These are phyloP conservation scores for Scedosporium dehoogii DNA, from an alignment of 2,329 filamentous ascomycete species.

Conservation along the genomic window DNA sequence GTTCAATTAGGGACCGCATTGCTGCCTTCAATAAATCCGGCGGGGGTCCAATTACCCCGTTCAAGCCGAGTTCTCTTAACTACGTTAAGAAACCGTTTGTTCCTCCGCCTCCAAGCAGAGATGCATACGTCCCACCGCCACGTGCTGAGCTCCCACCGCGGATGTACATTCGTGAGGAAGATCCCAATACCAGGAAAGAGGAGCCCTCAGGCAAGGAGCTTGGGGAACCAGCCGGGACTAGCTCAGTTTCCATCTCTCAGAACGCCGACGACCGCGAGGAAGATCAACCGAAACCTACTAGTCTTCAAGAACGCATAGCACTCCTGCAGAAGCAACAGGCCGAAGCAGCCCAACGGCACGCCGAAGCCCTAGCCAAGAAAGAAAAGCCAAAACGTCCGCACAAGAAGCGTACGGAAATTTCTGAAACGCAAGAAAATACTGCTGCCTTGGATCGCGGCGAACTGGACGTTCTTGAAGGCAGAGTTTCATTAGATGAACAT, in stretches of 20 bases:
- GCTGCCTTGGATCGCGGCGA: conserved; percentile 33
- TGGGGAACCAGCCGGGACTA: conserved; percentile 54
- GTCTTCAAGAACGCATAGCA: conserved; percentile 90
- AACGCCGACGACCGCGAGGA: conserved; percentile 48
- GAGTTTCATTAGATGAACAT: conserved; percentile 39
- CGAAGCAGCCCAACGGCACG: conserved; percentile 76
- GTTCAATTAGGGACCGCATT: conserved; percentile 89
- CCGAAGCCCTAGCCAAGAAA: conserved; percentile 68
- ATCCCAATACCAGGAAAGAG: conserved; percentile 59
- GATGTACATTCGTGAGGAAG: conserved; percentile 79
- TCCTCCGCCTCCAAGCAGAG: conserved; percentile 82
- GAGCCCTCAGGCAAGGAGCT: conserved; percentile 56
- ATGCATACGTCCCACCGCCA: conserved; percentile 75
- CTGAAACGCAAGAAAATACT: conserved; percentile 21
- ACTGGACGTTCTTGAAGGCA: conserved; percentile 35
- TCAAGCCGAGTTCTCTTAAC: conserved; percentile 65
- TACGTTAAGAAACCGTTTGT: conserved; percentile 98
- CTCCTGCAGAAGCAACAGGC: conserved; percentile 87
- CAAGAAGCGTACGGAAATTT: conserved; percentile 54
- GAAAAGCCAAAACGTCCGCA: conserved; percentile 73
- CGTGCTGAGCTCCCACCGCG: conserved; percentile 59
- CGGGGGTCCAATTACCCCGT: conserved; percentile 78
- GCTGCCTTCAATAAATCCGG: conserved; percentile 91
- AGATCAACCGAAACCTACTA: conserved; percentile 83
- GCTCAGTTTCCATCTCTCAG: conserved; percentile 37